Evolutionary conservation across 2,329 filamentous ascomycete species (phyloP).

Genomic region (Coniella lustricola): DNA sequence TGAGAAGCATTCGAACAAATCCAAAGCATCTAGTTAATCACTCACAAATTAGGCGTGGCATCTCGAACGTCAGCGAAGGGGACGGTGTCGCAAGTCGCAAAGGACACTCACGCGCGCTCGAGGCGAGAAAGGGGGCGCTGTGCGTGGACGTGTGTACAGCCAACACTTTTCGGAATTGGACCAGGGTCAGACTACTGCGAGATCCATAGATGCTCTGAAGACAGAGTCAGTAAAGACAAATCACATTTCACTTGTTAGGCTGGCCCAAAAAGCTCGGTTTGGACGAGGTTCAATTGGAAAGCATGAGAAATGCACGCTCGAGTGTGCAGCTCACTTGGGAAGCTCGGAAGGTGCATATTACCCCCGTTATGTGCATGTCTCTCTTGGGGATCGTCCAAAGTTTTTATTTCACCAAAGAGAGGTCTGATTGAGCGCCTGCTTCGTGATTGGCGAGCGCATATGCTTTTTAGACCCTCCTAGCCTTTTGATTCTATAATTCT

Average conservation of each 20-base stretch:
- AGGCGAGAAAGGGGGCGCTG: neutral
- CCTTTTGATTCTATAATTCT: too few relatives aligned
- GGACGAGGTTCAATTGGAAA: neutral
- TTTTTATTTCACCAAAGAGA: neutral
- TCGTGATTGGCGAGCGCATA: too few relatives aligned
- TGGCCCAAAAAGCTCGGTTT: neutral
- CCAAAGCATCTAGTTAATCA: neutral
- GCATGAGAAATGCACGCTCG: neutral
- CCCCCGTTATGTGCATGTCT: constrained; percentile 10
- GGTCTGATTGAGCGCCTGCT: too few relatives aligned
- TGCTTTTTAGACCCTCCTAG: too few relatives aligned
- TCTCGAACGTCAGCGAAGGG: constrained; percentile 22
- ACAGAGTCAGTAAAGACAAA: neutral
- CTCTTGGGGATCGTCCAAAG: neutral
- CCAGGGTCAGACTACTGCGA: neutral
- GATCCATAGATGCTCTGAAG: constrained; percentile 4
- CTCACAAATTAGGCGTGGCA: constrained; percentile 51
- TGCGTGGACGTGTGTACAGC: constrained; percentile 7
- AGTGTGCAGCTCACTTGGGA: neutral
- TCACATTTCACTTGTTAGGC: neutral
- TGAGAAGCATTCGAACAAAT: neutral
- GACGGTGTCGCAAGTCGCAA: neutral
- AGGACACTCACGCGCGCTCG: neutral
- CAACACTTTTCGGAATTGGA: neutral
- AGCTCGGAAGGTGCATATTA: constrained; percentile 12